Base-by-base conservation (phyloP, 148 eudicot genomes). In the Beta vulgaris region DNA sequence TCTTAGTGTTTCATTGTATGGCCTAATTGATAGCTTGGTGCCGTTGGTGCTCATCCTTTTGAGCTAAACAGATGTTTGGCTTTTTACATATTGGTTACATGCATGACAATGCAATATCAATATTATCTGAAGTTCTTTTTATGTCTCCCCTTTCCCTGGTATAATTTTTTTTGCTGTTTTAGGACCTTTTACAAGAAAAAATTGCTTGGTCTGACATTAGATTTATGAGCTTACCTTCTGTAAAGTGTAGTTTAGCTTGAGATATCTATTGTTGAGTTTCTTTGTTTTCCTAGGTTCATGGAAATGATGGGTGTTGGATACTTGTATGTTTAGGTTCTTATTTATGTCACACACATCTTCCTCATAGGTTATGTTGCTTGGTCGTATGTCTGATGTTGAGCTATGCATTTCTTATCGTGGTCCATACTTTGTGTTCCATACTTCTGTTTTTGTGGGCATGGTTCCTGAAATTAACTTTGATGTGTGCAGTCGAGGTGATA, bases 401-500 rank as follows among this genome's bases (percentile, higher is more conserved):
- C n/a, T 73, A 23, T 73, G 37, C 70, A 16, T 7, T 51, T 21
- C 35, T 43, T 48, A 58, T 21, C 25, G 39, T 51, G 46, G 18
- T 25, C 23, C 46, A 58, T 36, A 76, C 54, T 21, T 54, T 62
- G 7, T 26, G 5, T 42, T 16, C 31, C 31, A 29, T 21, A 32
- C 21, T 40, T 39, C 21, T 62, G 71, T 73, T 69, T 36, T 58
- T 48, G 42, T 53, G 53, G 43, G 39, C 69, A 73, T 62, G 43
- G 16, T 69, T 70, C 19, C 58, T 86, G 72, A 80, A 62, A 59
- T 55, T 48, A 26, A 35, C 16, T 80, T 79, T 83, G 43, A 48
- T 80, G 23, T 81, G 63, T 61, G 7, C 90, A 95, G 98, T 80
- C 97, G 98, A 82, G 96, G 98, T 73, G 98, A 95, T 80, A 90